Base-by-base conservation (phyloP, 179 eudicot genomes). In the Heliamphora pulchella region DNA sequence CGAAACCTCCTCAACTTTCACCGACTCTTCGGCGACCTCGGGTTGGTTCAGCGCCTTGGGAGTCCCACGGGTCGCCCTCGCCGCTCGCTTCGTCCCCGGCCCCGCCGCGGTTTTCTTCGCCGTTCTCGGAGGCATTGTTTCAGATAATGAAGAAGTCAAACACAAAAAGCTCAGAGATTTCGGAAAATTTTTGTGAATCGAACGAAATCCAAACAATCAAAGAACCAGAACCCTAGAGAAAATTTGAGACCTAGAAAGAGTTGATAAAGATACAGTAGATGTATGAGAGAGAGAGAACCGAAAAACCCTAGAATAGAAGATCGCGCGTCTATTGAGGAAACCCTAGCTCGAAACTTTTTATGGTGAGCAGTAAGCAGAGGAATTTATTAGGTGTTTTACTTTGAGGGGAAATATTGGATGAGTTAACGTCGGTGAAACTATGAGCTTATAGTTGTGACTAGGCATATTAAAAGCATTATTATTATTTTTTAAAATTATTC, bases 91-190 rank as follows among this genome's bases (percentile, higher is more conserved):
- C 39, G 85, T 73, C 17, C 86, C 84, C 54, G 87, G 78, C 2
- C 85, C 78, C 41, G 83, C 81, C 57, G 76, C 74, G 64, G 86
- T 65, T 74, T 85, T 88, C 85, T 80, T 89, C 64, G 86, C 77
- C 78, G 82, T 43, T 76, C 78, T 86, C 8, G 92, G 92, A 78
- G 89, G 92, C 92, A 89, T 89, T 73, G 20, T 48, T 78, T 8
- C 11, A 47, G 31, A 70, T 11, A 71, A 43, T 71, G 18, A 11
- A 66, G 11, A 46, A 14, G 20, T 46, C 47, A 61, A 75, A n/a
- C 8, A 47, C 39, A 69, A 76, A 47, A 51, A 31, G 61, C 10
- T 14, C 50, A 61, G 46, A 50, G 50, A 6, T 31, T 31, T 15
- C 4, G 31, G 47, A 31, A 20, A 47, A 5, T 3, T 31, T 44